Base-by-base conservation (phyloP, 2,329 filamentous ascomycete species). In the Fusarium stilboides region DNA sequence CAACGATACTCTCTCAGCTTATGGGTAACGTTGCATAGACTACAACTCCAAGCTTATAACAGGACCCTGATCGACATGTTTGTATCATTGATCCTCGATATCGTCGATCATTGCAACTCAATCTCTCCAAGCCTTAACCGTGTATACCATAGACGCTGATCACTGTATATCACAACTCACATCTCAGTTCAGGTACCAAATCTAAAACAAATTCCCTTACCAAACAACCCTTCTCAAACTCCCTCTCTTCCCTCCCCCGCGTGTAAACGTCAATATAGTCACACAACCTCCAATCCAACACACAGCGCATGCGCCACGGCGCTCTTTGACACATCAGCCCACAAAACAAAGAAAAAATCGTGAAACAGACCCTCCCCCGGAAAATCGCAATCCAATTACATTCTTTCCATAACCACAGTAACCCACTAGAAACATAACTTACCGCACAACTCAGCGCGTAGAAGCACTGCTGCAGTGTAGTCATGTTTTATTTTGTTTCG, bases 281-380 rank as follows among this genome's bases (percentile, higher is more conserved):
- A 6, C 52, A 68, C 63, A 43, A 22, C 44, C 46, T 43, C 22
- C 28, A 22, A 34, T 19, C 50, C 17, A 19, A 17, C 34, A 15
- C 34, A 15, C 34, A 13, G 14, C 34, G 28, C 28, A 31, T 31
- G 12, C 24, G 50, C 39, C 50, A 53, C 50, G n/a, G 36, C 36
- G 37, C 24, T 42, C 37, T 42, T 42, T 67, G 63, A 62, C 63
- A 62, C 63, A 51, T 61, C 24, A 20, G 9, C 9, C 40, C 56
- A 61, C 31, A 24, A 34, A 37, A 55, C 46, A 42, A 33, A 31
- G 28, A 51, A 22, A 22, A 24, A 24, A 24, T 24, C 22, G 53
- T 69, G 65, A 69, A 69, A 69, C 66, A 46, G 19, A 28, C 26
- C 28, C 42, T 46, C 49, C 22, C 42, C 60, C 50, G 51, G 61